Base-by-base conservation (phyloP, 495 filamentous ascomycete species). In the Jackrogersella minutella region DNA sequence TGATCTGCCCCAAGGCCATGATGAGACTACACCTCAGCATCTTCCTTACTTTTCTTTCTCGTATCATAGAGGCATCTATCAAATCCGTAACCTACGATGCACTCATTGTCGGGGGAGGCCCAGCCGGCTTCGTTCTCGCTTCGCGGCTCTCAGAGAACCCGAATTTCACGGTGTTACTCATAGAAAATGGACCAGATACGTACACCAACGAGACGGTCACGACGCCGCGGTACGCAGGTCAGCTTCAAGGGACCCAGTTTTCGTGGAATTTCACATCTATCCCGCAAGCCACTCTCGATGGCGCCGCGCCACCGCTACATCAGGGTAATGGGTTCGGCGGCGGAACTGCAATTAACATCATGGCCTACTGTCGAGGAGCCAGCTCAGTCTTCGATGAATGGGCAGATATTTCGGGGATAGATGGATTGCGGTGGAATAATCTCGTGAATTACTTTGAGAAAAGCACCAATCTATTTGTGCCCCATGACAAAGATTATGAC, bases 101-200 rank as follows among this genome's bases (percentile, higher is more conserved):
- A n/a, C 39, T 73, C 9, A 72, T 75, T 19, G 61, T 70, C 0
- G 73, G 73, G n/a, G 74, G 80, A 37, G 83, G 82, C 3, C 79
- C 79, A 33, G 76, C 79, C 7, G 83, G 82, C 41, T 77, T 80
- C 24, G 81, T 83, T 3, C 62, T 85, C 4, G 83, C 83, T 30
- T 72, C 73, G 30, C 76, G 81, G 26, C 78, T 85, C 5, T 79
- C 80, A 21, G 80, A 82, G 58, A 74, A 83, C 53, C 70, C 72
- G 3, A 66, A 74, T 37, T 68, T 73, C 28, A 69, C 67, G 1
- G 74, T 85, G 8, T 68, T 84, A 16, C 69, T 85, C 28, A 44
- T 85, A 44, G 83, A 85, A 64, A 77, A 78, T 13, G 83, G 82
- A 4, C 71, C 55, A 2, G 63, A 75, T 41, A 64, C 60, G 13